Conservation (phyloP, 192 early-diverging fungal species). For the Rhizophagus clarus region DNA sequence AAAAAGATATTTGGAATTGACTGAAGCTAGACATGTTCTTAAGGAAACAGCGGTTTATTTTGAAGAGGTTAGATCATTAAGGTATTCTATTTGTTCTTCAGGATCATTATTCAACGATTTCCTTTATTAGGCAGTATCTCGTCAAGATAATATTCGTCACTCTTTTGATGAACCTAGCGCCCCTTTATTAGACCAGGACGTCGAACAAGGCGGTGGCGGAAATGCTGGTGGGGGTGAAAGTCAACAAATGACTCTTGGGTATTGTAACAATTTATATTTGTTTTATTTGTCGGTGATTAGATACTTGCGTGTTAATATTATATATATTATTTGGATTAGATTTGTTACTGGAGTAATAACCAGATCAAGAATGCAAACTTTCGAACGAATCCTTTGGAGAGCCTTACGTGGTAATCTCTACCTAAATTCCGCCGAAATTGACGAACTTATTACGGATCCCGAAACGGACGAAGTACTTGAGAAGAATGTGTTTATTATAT, state of each 20-base stretch:
- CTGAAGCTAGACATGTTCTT: constrained; percentile 88
- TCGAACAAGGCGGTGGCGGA: constrained; percentile 39
- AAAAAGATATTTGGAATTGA: constrained; percentile 84
- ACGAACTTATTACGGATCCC: constrained; percentile 91
- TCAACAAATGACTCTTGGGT: too few species aligned
- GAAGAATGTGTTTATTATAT: constrained; percentile 98
- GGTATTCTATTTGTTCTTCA: too few species aligned
- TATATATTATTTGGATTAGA: constrained; percentile 48
- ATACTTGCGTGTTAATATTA: not conserved
- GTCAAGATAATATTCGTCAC: constrained; percentile 47
- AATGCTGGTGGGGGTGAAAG: not conserved
- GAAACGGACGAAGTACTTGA: constrained; percentile 83
- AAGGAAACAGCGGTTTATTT: constrained; percentile 86
- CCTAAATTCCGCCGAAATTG: constrained; percentile 95
- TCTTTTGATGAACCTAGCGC: constrained; percentile 55
- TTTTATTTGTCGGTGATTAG: too few species aligned
- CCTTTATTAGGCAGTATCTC: constrained; percentile 40
- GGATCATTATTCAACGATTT: not conserved
- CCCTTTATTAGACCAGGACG: constrained; percentile 65
- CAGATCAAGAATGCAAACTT: constrained; percentile 78
- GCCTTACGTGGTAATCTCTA: constrained; percentile 96
- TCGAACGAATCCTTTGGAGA: constrained; percentile 96
- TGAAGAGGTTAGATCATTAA: constrained; percentile 56
- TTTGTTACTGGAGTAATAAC: constrained; percentile 96
- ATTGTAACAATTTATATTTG: too few species aligned